Evolutionary conservation across 2,329 filamentous ascomycete genomes (phyloP).

Genomic region (Trichoderma asperellum): DNA sequence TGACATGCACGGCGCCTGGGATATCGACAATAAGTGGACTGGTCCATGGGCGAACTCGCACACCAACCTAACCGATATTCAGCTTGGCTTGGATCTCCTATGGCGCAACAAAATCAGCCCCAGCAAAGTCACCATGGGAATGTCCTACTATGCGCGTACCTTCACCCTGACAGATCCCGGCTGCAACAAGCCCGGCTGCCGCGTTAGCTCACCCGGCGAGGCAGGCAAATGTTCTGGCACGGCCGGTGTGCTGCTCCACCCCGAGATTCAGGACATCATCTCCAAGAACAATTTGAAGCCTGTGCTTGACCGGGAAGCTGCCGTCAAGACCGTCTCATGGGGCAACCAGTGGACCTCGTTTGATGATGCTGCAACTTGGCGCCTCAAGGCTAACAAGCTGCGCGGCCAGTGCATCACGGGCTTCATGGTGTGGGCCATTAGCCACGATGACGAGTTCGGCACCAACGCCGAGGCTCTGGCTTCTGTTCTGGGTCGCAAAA

Average conservation of each 20-base stretch:
- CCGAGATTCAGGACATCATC: conserved; percentile 41
- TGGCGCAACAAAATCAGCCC: conserved; percentile 53
- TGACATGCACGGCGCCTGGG: conserved; percentile 51
- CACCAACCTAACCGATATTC: conserved; percentile 54
- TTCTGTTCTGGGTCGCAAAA: too few species aligned
- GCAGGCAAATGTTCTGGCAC: conserved; percentile 34
- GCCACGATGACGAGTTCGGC: background rate
- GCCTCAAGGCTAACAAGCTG: conserved; percentile 41
- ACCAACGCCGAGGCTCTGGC: too few species aligned
- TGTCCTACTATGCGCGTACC: conserved; percentile 51
- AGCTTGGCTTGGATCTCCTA: conserved; percentile 49
- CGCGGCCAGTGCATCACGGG: background rate
- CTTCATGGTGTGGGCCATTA: conserved; percentile 13
- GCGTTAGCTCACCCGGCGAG: too few species aligned
- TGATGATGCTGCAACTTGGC: conserved; percentile 43
- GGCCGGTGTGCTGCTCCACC: conserved; percentile 37
- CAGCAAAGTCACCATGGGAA: conserved; percentile 47
- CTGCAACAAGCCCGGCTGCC: background rate
- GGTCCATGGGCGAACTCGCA: conserved; percentile 45
- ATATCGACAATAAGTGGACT: conserved; percentile 33
- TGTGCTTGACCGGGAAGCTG: conserved; percentile 35
- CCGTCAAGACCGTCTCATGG: conserved; percentile 41
- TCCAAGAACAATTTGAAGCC: conserved; percentile 24
- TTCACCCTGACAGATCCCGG: background rate
- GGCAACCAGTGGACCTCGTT: conserved; percentile 46